Percentiles rank a stretch among this genome's conserved stretches.
These are phyloP conservation scores for Debaryomyces udenii DNA, from an alignment of 1,139 yeast genomes.

Conservation along the genomic window DNA sequence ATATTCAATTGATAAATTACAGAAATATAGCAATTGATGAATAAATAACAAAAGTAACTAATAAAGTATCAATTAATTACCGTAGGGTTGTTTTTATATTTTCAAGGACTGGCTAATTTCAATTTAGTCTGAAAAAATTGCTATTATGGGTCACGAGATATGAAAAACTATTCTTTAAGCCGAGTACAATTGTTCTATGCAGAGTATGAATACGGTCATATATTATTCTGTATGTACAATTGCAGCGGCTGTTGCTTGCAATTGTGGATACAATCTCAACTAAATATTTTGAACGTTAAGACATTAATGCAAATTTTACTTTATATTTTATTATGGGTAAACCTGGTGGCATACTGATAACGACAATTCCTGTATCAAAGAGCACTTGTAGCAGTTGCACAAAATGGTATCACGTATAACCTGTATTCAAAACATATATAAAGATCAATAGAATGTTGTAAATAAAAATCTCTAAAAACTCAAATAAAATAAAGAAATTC, in stretches of 20 bases:
- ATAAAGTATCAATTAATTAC: conserved; percentile 1
- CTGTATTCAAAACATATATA: conserved; percentile 8
- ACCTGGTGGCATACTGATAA: too few relatives aligned
- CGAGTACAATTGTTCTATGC: conserved; percentile 3
- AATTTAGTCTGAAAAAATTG: conserved; percentile 6
- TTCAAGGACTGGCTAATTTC: conserved; percentile 7
- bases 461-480: not conserved
- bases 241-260: too few relatives aligned
- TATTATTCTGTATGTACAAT: conserved; percentile 3
- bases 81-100: not conserved
- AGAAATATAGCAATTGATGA: conserved; percentile 1
- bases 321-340: too few relatives aligned
- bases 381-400: not conserved
- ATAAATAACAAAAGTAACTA: not conserved
- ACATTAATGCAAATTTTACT: too few relatives aligned
- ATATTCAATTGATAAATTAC: conserved; percentile 1
- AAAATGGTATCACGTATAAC: conserved; percentile 5
- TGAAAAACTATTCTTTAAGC: conserved; percentile 5
- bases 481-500: not conserved
- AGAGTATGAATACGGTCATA: conserved; percentile 3
- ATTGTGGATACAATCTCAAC: too few relatives aligned
- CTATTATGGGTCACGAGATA: conserved; percentile 9
- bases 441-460: conserved; percentile 4
- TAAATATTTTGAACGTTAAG: too few relatives aligned
- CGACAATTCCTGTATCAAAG: too few relatives aligned